phyloP scores from a whole-genome alignment of 176 grass and related monocot species.

The Rhynchospora breviuscula region DNA sequence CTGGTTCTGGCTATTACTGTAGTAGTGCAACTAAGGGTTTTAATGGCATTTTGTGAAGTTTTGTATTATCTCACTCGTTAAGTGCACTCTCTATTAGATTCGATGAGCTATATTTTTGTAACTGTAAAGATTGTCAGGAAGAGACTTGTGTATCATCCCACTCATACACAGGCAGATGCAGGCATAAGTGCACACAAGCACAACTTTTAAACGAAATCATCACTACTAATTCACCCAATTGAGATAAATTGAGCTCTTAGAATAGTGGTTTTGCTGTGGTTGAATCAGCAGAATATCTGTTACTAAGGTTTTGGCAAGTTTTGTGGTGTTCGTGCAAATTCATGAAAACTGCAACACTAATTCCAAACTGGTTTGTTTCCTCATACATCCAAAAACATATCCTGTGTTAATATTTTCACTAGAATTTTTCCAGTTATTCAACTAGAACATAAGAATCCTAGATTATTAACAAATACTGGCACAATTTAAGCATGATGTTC shows the following conservation, averaged over 20 bases:
- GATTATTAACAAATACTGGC: too few relatives aligned
- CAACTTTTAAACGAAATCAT: neutral
- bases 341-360: too few relatives aligned
- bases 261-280: neutral
- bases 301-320: neutral
- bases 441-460: too few relatives aligned
- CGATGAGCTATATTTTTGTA: too few relatives aligned
- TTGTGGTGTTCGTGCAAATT: neutral
- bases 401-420: too few relatives aligned
- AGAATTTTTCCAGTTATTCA: too few relatives aligned
- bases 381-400: too few relatives aligned
- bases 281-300: neutral
- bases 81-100: neutral
- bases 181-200: neutral
- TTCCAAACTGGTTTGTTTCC: too few relatives aligned
- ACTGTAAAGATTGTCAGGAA: too few relatives aligned
- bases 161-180: neutral
- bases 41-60: neutral
- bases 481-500: too few relatives aligned
- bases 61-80: neutral
- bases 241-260: neutral
- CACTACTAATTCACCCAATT: neutral
- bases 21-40: neutral
- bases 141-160: too few relatives aligned
- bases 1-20: neutral